Base-by-base conservation (phyloP, 2,329 filamentous ascomycete genomes). In the Epichloe uncinata region DNA sequence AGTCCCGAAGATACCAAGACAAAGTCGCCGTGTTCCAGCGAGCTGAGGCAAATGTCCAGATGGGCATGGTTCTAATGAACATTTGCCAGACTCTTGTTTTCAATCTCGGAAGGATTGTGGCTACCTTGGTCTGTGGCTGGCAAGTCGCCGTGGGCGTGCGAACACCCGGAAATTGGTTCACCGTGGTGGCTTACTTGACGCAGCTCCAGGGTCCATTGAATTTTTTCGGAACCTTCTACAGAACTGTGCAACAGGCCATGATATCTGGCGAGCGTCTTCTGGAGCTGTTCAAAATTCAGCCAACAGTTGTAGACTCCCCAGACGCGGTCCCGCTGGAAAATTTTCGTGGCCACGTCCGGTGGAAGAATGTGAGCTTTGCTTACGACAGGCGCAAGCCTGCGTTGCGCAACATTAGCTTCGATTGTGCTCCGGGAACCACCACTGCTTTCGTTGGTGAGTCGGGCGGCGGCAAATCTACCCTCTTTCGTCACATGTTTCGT, bases 381-480 rank as follows among this genome's bases (percentile, higher is more conserved):
- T 98, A 98, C 62, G 89, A 96, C 64, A 72, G 78, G 49, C 85
- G 89, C 48, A 90, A 88, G 63, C 84, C 89, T 6, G 93, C 93
- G 1, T 70, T 98, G 54, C 82, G 85, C 55, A 83, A 89, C 44
- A 75, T 98, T 45, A 84, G 79, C 55, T 97, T 98, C 66, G 82
- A 84, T 55, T 96, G 90, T 65, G 71, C 73, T 16, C 90, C 93
- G 2, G 93, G 93, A 48, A 96, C 89, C 1, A 97, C 90, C 0
- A 98, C 91, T 5, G 93, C 93, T 0, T 83, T 98, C 55, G 93
- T 98, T 16, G 93, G 93, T 55, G 91, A 97, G 66, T 97, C 91
- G 34, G 93, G 93, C 43, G 93, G 93, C 52, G 93, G 93, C 56
- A 98, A 98, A 67, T 97, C 91, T 2, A 98, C 93, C 0, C 79